Evolutionary conservation across 495 filamentous ascomycete species (phyloP).

Genomic region (Aspergillus avenaceus): DNA sequence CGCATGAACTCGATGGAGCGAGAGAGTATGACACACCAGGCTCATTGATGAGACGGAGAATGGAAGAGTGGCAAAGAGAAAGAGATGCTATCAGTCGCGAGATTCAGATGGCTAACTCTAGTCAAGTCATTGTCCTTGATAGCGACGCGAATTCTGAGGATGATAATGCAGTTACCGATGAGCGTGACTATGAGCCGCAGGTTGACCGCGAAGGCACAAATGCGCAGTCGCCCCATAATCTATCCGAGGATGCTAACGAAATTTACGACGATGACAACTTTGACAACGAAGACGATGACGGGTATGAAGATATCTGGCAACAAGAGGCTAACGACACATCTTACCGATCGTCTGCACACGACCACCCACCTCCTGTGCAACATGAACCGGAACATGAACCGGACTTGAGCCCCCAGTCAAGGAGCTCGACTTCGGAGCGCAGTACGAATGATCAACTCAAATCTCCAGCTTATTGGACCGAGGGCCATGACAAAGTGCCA

Average conservation of each 20-base stretch:
- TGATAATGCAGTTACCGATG: conserved; percentile 1
- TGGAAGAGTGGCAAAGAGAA: conserved; percentile 47
- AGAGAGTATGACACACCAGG: conserved; percentile 8
- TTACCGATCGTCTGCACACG: conserved; percentile 12
- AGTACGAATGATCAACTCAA: conserved; percentile 14
- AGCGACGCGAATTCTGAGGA: conserved; percentile 31
- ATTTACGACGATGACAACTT: background rate
- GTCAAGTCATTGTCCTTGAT: conserved; percentile 48
- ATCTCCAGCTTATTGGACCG: conserved; percentile 30
- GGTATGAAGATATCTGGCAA: conserved; percentile 44
- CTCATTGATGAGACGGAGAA: conserved; percentile 24
- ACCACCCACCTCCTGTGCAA: conserved; percentile 5
- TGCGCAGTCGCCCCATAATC: background rate
- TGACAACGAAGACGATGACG: conserved; percentile 22
- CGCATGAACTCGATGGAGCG: conserved; percentile 6
- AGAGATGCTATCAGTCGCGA: conserved; percentile 47
- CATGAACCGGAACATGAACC: conserved; percentile 9
- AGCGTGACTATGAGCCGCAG: conserved; percentile 6
- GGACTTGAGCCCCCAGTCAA: conserved; percentile 14
- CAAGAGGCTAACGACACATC: conserved; percentile 38
- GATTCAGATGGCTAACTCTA: conserved; percentile 44
- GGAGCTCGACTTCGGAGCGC: conserved; percentile 6
- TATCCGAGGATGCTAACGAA: background rate
- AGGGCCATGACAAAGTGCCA: conserved; percentile 24
- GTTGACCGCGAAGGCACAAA: conserved; percentile 1